These are phyloP conservation scores for Reutealis trisperma DNA, from an alignment of 345 rosid species.

Conservation along the genomic window DNA sequence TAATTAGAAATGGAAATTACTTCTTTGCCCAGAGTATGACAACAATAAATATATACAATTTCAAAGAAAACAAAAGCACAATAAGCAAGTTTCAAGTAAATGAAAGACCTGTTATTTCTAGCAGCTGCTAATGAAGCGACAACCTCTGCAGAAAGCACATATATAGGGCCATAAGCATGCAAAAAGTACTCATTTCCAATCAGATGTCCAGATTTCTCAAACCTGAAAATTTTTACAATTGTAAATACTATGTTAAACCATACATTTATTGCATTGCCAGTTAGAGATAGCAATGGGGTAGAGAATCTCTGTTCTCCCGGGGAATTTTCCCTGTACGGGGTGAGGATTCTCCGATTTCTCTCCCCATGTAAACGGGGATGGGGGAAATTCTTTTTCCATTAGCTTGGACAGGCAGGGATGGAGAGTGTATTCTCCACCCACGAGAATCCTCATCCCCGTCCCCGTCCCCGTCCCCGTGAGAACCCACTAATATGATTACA, in stretches of 20 bases:
- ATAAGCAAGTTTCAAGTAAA: constrained; percentile 6
- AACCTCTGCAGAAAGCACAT: constrained; percentile 67
- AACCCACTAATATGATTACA: too few species aligned
- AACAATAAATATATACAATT: neutral
- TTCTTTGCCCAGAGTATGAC: neutral
- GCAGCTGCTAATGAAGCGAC: constrained; percentile 70
- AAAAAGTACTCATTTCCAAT: constrained; percentile 76
- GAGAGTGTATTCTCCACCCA: too few species aligned
- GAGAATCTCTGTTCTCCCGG: too few species aligned
- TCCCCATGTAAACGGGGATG: too few species aligned
- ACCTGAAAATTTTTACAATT: constrained; percentile 45
- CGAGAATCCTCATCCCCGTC: too few species aligned
- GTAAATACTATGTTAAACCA: constrained; percentile 10
- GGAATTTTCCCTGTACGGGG: too few species aligned
- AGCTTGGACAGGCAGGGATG: too few species aligned
- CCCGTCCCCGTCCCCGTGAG: too few species aligned
- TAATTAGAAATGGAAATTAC: too few species aligned
- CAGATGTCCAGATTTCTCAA: constrained; percentile 71
- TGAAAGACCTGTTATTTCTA: constrained; percentile 65
- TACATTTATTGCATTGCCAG: neutral
- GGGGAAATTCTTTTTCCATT: too few species aligned
- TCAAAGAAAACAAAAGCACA: neutral
- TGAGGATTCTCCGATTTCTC: too few species aligned
- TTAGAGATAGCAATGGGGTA: too few species aligned
- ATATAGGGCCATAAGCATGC: constrained; percentile 84